Evolutionary conservation across 345 rosid genomes (phyloP), one percentile per base, ranked within the genome.

Genomic region (Brassica incana): DNA sequence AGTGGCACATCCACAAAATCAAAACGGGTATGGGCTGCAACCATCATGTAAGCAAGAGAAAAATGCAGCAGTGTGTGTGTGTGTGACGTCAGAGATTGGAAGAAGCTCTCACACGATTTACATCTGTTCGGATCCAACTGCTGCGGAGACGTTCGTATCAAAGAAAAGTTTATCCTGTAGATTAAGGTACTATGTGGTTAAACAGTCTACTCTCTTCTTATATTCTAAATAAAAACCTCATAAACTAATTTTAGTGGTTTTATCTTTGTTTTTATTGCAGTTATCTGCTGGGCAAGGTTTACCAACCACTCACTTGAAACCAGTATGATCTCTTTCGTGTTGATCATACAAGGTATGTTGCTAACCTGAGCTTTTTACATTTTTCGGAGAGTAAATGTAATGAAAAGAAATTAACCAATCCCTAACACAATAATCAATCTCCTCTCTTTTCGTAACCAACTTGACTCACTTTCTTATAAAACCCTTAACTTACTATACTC

Each of bases 41-140:
- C 25, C 25, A 23, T 23, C 25, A 23, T 23, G 25, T 23, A 23
- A 23, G 25, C 25, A 23, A 23, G 79, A 75, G 83, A 76, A 71
- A 81, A 81, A 23, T 18, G 80, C 83, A 45, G 87, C 90, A 6
- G 86, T 87, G 3, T 23, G 25, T 23, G 25, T 23, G 25, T 23
- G 25, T 23, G 25, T 23, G 25, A 36, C 43, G 9, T 36, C 43
- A 36, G 43, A 36, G 9, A 36, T 36, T 36, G 43, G 43, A 36
- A 6, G 43, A 36, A 36, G 9, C 43, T 8, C 43, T 33, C 43
- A 6, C 7, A 6, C 43, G 8, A 36, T 36, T 36, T 36, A 36
- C 43, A 36, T 36, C 43, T 36, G 8, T 36, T 36, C 43, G 7
- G 43, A 36, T 36, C 43, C 43, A 36, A 36, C 43, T 36, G 43